Evolutionary conservation across 768 basidiomycete genomes (phyloP).

Genomic region (Podaxis sp.): DNA sequence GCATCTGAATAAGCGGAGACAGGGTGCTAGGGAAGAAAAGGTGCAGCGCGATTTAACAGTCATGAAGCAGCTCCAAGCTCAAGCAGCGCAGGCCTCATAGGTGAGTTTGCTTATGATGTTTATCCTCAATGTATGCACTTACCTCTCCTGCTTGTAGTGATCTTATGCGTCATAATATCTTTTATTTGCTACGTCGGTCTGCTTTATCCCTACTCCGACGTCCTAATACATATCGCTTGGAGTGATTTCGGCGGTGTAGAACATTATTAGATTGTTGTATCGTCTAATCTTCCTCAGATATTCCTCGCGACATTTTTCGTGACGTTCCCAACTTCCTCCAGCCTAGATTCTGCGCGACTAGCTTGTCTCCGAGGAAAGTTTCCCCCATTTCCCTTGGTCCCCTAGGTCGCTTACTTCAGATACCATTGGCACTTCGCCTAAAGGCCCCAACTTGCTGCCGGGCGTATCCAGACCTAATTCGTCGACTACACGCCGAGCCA

Average conservation of each 20-base stretch:
- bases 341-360: not conserved
- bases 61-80: not conserved
- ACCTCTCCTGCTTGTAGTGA: too few species aligned
- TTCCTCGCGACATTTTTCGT: not conserved
- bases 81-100: not conserved
- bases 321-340: slow-evolving; percentile 3
- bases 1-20: not conserved
- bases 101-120: too few species aligned
- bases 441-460: not conserved
- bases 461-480: not conserved
- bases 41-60: not conserved
- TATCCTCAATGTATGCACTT: too few species aligned
- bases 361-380: not conserved
- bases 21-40: not conserved
- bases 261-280: not conserved
- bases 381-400: slow-evolving; percentile 12
- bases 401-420: slow-evolving; percentile 11
- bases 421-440: slow-evolving; percentile 12
- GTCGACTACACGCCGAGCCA: not conserved
- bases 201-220: too few species aligned
- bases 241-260: too few species aligned
- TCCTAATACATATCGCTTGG: too few species aligned
- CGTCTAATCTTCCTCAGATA: not conserved
- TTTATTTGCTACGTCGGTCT: too few species aligned
- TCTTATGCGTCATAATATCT: too few species aligned